Base-by-base conservation (phyloP, 768 basidiomycete genomes). In the Paxillus ammoniavirescens region DNA sequence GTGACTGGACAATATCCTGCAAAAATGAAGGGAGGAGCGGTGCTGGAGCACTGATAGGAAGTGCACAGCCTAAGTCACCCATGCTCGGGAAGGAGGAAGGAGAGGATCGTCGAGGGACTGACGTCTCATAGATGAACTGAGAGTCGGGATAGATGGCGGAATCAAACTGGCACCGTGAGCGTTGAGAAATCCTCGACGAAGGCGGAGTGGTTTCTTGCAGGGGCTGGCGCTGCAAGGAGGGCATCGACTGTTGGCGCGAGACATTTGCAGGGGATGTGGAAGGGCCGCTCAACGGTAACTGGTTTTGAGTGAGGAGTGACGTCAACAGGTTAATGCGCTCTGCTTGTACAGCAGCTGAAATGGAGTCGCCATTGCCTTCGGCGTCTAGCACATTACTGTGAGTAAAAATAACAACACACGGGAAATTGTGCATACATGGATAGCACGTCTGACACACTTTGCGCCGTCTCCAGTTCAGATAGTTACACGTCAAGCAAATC, bases 401-500 rank as follows among this genome's bases (percentile, higher is more conserved):
- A 66, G 53, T 46, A 49, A 50, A 52, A 15, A 45, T 30, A 50
- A 49, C 38, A 51, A 52, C 47, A 31, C 43, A 54, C 52, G 50
- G 28, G 54, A 40, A 21, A 53, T 54, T 54, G 50, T 54, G 79
- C 86, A 58, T 62, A 90, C 89, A 92, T 45, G 91, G 90, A 55
- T 83, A 81, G 70, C 91, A 93, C 9, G 89, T 91, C 76, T 93
- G 91, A 73, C 91, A 93, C 54, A 93, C 91, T 70, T 93, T 93
- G 51, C 91, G 75, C 53, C 91, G 73, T 59, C 91, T 78, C 91
- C 91, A 93, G 67, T 93, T 93, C 59, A 91, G 70, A 72, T 93
- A 93, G 64, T 88, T 87, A 69, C 91, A 93, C 66, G 87, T 89
- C 58, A 77, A 75, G 71, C 91, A 93, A 52, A 90, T 78, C 91